Evolutionary conservation across 495 filamentous ascomycete species (phyloP).

Genomic region (Amorphotheca resinae): DNA sequence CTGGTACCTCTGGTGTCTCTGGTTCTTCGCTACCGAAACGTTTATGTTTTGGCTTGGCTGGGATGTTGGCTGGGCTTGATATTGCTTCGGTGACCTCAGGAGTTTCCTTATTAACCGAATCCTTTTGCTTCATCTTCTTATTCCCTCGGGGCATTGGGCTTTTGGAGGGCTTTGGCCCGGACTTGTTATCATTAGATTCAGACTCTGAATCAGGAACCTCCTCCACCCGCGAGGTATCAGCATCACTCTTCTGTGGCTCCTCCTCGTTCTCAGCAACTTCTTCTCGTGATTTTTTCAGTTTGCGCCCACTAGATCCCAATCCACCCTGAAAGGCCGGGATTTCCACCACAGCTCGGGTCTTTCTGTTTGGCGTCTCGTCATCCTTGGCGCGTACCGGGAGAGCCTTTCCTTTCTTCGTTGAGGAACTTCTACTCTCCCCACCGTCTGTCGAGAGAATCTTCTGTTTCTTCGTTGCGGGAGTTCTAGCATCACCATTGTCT

Average conservation of each 20-base stretch:
- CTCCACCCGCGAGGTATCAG: not conserved
- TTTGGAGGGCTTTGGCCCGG: not conserved
- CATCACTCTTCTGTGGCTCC: not conserved
- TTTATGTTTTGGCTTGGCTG: constrained; percentile 4
- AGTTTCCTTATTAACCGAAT: not conserved
- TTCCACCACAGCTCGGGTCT: constrained; percentile 13
- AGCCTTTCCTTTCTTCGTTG: constrained; percentile 10
- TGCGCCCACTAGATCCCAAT: not conserved
- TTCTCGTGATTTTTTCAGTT: not conserved
- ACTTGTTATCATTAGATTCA: not conserved
- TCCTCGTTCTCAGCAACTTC: not conserved
- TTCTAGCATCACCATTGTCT: not conserved
- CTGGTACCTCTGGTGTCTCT: not conserved
- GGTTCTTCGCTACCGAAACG: constrained; percentile 14
- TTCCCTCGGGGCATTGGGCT: no score
- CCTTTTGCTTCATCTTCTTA: not conserved
- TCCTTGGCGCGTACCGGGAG: constrained; percentile 12
- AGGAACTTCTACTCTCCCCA: not conserved
- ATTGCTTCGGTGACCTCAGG: not conserved
- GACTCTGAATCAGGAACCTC: not conserved
- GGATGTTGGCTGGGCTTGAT: not conserved
- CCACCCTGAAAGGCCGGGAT: constrained; percentile 1
- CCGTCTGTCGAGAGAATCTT: constrained; percentile 3
- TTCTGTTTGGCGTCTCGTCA: constrained; percentile 1
- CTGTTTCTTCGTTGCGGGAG: constrained; percentile 8